Evolutionary conservation across 805 yeast genomes (phyloP).

Genomic region (Yamadazyma paraphyllophila): DNA sequence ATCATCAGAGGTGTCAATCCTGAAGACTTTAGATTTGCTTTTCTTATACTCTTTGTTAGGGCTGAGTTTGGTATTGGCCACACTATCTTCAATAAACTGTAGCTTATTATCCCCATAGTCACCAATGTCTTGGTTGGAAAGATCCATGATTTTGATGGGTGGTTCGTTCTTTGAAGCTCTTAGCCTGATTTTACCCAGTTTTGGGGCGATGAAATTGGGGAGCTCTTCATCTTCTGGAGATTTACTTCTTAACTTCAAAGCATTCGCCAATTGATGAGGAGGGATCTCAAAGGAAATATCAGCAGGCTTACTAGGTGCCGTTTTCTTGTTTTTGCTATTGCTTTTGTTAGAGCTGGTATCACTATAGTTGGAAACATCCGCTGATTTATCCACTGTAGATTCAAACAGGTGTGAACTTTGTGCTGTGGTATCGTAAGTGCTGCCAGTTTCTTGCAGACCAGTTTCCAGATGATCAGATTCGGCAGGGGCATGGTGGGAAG

Average conservation of each 20-base stretch:
- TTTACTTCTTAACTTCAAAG: neutral
- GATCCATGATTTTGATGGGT: constrained; percentile 21
- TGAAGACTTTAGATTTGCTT: constrained; percentile 7
- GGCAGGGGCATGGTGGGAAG: neutral
- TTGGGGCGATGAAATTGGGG: constrained; percentile 20
- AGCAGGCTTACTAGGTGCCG: too few relatives aligned
- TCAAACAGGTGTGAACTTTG: too few relatives aligned
- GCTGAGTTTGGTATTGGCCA: neutral
- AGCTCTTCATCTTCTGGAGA: neutral
- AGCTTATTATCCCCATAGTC: constrained; percentile 35
- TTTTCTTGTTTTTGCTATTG: too few relatives aligned
- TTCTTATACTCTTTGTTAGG: constrained; percentile 5
- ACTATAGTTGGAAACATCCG: too few relatives aligned
- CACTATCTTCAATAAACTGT: constrained; percentile 22
- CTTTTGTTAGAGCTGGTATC: too few relatives aligned
- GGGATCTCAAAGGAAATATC: neutral
- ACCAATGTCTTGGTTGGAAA: constrained; percentile 31
- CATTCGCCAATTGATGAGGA: neutral
- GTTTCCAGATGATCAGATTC: too few relatives aligned
- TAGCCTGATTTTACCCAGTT: constrained; percentile 21
- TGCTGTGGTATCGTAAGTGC: too few relatives aligned
- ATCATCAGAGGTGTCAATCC: constrained; percentile 5
- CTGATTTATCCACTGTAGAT: too few relatives aligned
- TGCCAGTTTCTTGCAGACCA: too few relatives aligned
- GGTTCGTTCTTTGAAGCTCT: constrained; percentile 9